Evolutionary conservation across 2,329 filamentous ascomycete genomes (phyloP).

Genomic region (Neocucurbitaria cava): DNA sequence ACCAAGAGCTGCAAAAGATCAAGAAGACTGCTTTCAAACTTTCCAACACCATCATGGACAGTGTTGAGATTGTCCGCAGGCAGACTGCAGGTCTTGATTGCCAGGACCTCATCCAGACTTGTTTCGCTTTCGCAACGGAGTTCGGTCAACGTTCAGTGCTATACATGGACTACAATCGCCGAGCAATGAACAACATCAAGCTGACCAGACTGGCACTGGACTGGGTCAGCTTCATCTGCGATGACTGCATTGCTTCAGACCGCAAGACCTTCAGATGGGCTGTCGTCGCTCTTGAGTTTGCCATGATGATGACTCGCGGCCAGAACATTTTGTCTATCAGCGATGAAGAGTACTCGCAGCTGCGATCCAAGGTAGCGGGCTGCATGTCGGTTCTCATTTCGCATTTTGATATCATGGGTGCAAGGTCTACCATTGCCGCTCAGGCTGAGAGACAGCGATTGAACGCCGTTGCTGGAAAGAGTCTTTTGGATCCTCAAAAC

Average conservation of each 20-base stretch:
- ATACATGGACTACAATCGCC: slow-evolving; percentile 93
- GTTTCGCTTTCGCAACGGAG: slow-evolving; percentile 98
- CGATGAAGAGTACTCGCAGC: slow-evolving; percentile 82
- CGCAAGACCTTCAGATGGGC: slow-evolving; percentile 98
- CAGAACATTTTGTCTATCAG: slow-evolving; percentile 91
- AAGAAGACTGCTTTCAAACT: slow-evolving; percentile 95
- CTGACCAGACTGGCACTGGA: slow-evolving; percentile 91
- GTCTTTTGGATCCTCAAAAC: slow-evolving; percentile 78
- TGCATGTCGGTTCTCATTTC: slow-evolving; percentile 98
- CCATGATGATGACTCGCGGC: slow-evolving; percentile 95
- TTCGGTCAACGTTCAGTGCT: slow-evolving; percentile 94
- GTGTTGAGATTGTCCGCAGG: slow-evolving; percentile 87
- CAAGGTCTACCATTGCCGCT: slow-evolving; percentile 88
- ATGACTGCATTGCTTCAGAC: slow-evolving; percentile 93
- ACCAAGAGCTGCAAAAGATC: slow-evolving; percentile 88
- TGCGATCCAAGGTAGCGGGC: slow-evolving; percentile 88
- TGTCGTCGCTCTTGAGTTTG: slow-evolving; percentile 91
- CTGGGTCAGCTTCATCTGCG: slow-evolving; percentile 98
- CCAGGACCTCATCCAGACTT: slow-evolving; percentile 95
- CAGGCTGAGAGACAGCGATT: slow-evolving; percentile 90
- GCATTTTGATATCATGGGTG: slow-evolving; percentile 99
- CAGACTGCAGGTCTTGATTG: slow-evolving; percentile 86
- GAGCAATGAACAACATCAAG: slow-evolving; percentile 97
- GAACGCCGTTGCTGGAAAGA: slow-evolving; percentile 79
- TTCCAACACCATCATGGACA: slow-evolving; percentile 98